Percentiles rank a stretch among this genome's conserved stretches.
These are phyloP conservation scores for Vaccinium macrocarpon DNA, from an alignment of 148 eudicot species.

Conservation along the genomic window DNA sequence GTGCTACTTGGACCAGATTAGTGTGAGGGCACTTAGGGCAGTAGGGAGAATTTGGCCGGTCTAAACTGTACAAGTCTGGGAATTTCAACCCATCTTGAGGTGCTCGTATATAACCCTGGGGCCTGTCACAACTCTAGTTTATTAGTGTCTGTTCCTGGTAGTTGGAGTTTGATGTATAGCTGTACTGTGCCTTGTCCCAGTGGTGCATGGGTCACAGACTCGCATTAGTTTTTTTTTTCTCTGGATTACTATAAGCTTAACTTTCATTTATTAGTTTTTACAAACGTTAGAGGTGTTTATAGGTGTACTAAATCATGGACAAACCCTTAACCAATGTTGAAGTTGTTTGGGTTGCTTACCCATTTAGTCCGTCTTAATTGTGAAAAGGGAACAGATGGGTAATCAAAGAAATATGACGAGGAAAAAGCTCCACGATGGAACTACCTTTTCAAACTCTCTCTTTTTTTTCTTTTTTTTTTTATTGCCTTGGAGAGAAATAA, in stretches of 20 bases:
- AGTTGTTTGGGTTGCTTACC: background rate
- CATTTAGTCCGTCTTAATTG: background rate
- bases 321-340: too few relatives aligned
- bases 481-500: background rate
- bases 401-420: background rate
- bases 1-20: background rate
- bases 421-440: background rate
- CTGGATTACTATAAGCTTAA: background rate
- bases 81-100: background rate
- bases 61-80: constrained; percentile 1
- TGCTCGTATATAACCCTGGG: background rate
- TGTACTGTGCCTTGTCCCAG: background rate
- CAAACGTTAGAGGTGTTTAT: too few relatives aligned
- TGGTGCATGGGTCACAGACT: background rate
- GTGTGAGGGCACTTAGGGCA: background rate
- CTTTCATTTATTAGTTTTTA: too few relatives aligned
- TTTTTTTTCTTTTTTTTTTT: background rate
- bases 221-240: background rate
- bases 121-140: constrained; percentile 5
- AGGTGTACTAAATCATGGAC: too few relatives aligned
- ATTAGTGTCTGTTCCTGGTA: constrained; percentile 2
- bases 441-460: too few relatives aligned
- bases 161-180: background rate
- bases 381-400: background rate
- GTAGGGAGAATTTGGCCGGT: constrained; percentile 6